A percentile compares a stretch with the other conserved stretches of the same genome.
These are phyloP conservation scores for Paecilomyces sp. DNA, from an alignment of 2,329 filamentous ascomycete genomes.

Conservation along the genomic window DNA sequence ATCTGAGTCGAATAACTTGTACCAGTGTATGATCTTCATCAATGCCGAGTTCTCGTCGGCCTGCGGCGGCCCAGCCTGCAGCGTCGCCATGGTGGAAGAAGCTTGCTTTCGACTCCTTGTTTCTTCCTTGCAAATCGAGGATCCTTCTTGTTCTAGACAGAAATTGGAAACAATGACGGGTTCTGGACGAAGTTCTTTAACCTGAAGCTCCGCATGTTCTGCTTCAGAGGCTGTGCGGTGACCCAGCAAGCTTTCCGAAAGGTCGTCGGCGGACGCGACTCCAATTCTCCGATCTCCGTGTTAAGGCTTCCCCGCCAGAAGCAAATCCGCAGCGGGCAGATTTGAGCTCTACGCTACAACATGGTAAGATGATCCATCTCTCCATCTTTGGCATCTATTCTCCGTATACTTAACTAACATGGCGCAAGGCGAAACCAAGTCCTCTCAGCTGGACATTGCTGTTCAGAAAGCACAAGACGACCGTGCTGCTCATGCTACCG, in stretches of 20 bases:
- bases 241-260: not conserved
- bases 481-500: slow-evolving; percentile 61
- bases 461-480: slow-evolving; percentile 66
- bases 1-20: slow-evolving; percentile 30
- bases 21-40: slow-evolving; percentile 25
- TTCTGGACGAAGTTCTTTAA: not conserved
- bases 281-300: slow-evolving; percentile 2
- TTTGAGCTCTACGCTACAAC: not conserved
- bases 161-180: not conserved
- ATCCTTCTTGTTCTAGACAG: not conserved
- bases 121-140: not conserved
- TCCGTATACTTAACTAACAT: not conserved
- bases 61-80: slow-evolving; percentile 6
- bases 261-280: not conserved
- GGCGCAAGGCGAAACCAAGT: slow-evolving; percentile 14
- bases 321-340: not conserved
- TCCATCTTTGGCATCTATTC: not conserved
- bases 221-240: not conserved
- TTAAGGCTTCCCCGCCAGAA: not conserved
- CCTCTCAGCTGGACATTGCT: slow-evolving; percentile 58
- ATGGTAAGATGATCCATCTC: slow-evolving; percentile 8
- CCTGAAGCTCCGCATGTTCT: not conserved
- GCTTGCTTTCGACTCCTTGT: not conserved
- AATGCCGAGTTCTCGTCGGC: slow-evolving; percentile 13
- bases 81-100: slow-evolving; percentile 1